These are phyloP conservation scores for Musa troglodytarum DNA, from an alignment of 176 grass and related monocot genomes.

Conservation along the genomic window DNA sequence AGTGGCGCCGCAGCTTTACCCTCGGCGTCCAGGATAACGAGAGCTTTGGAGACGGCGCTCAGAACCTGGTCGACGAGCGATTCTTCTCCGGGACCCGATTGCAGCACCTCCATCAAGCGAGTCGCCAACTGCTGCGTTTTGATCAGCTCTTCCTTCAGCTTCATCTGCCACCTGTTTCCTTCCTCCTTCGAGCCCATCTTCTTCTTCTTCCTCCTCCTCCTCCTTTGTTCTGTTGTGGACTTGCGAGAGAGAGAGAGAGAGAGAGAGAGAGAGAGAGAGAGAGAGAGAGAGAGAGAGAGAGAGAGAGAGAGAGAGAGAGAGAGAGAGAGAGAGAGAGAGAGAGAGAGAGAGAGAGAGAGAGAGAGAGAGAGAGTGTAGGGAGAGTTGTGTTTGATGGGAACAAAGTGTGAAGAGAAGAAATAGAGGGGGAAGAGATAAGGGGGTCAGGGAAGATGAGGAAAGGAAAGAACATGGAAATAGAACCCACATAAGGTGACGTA, in stretches of 20 bases:
- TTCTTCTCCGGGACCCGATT: not conserved
- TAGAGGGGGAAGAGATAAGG: not conserved
- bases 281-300: not conserved
- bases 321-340: not conserved
- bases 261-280: not conserved
- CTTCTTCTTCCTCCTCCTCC: not conserved
- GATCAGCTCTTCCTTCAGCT: constrained; percentile 1
- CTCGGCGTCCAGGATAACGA: not conserved
- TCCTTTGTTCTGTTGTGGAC: no score
- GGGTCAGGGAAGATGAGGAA: not conserved
- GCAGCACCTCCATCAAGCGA: not conserved
- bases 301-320: not conserved
- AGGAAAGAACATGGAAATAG: constrained; percentile 3
- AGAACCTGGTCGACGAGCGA: not conserved
- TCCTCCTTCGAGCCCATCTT: not conserved
- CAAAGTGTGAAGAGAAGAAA: not conserved
- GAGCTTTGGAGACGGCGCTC: not conserved
- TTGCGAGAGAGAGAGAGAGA: no score
- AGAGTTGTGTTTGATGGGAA: not conserved
- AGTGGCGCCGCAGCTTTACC: not conserved
- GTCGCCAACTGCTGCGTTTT: not conserved
- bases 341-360: not conserved
- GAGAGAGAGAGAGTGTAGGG: no score
- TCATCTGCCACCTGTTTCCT: not conserved
- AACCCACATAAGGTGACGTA: not conserved